Evolutionary conservation across 2,329 filamentous ascomycete genomes (phyloP), one percentile per base, ranked within the genome.

Genomic region (Aureobasidium sp.): DNA sequence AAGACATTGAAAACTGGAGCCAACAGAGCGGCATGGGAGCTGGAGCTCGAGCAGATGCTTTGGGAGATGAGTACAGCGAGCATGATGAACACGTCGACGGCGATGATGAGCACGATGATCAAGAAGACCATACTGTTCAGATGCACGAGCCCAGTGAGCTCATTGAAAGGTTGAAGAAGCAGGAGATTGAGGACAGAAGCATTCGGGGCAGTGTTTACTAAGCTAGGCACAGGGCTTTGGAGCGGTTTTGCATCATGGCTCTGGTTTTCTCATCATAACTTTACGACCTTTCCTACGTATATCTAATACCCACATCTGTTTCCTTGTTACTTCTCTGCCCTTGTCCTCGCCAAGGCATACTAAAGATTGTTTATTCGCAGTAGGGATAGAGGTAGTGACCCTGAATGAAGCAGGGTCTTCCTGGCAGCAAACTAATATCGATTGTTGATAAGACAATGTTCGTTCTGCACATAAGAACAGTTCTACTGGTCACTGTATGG

Each of bases 21-120:
- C 69, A 71, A 21, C 76, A 80, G 65, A 78, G 75, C 34, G 79
- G 79, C 1, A 80, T 81, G 77, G 75, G 75, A 0, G 66, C 64
- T 3, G 77, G 77, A 2, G 71, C 72, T 25, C 68, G 72, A 41
- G 78, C 78, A 0, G 78, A 81, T 67, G 69, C 75, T 5, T 67
- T 81, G 16, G 78, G 78, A 0, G 78, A 80, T 65, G 74, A 75
- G 27, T 67, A 66, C n/a, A 62, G 64, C 13, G 66, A 64, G 15
- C 64, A 66, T 30, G 66, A 66, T 32, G 64, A 62, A 21, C 63
- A 65, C 2, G 65, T 67, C n/a, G 65, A 62, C 21, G 66, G 66
- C 10, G 59, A 52, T 5, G 59, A 57, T 34, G 63, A 66, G 49
- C 53, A 55, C n/a, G 61, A 59, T 13, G 53, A 42, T 41, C 50